phyloP scores from a whole-genome alignment of 1,284 basidiomycete genomes.

The Ustilago loliicola region DNA sequence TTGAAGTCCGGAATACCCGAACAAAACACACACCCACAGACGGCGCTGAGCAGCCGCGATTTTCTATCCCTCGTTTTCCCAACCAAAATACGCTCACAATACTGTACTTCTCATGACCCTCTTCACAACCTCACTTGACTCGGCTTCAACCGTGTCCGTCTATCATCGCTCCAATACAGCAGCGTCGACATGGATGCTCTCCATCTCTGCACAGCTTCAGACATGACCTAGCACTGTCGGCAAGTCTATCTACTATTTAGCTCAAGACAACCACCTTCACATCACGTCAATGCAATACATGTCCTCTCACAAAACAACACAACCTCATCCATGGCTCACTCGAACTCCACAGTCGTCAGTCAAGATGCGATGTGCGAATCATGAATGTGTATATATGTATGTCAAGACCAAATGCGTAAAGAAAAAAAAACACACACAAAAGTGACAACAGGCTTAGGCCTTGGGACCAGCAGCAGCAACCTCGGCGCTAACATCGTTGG shows the following conservation, averaged over 20 bases:
- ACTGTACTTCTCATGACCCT: no score
- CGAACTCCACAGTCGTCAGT: neutral
- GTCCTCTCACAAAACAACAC: neutral
- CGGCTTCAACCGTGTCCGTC: no score
- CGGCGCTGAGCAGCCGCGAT: no score
- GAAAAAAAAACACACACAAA: neutral
- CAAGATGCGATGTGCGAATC: neutral
- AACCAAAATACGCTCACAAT: neutral
- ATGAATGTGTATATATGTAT: conserved; percentile 24
- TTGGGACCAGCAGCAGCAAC: conserved; percentile 66
- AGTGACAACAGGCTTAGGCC: no score
- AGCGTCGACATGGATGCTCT: no score
- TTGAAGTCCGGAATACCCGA: conserved; percentile 36
- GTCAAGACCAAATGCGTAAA: neutral
- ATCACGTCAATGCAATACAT: no score
- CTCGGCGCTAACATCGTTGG: conserved; percentile 62
- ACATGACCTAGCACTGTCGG: no score
- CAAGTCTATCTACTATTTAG: no score
- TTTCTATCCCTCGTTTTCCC: neutral
- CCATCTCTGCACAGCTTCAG: no score
- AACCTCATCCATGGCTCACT: neutral
- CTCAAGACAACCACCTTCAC: no score
- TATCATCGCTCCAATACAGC: no score
- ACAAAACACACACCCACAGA: neutral
- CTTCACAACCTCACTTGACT: no score